Conservation (phyloP, 371 early-diverging fungal species). For the Rhizomucor pusillus region DNA sequence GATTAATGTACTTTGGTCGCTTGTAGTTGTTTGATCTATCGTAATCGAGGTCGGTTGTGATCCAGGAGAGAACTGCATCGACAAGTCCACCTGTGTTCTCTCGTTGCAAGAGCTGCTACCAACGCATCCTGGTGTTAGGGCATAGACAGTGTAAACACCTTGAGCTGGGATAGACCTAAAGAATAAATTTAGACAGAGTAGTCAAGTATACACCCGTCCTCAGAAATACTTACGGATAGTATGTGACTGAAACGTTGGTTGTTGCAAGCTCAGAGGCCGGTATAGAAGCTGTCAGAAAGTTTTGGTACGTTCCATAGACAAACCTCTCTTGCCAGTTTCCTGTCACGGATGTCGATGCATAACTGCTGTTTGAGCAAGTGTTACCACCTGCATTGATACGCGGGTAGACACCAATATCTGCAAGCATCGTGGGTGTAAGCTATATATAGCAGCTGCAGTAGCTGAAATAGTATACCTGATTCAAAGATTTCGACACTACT, state of each 20-base stretch:
- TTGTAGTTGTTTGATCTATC: constrained; percentile 39
- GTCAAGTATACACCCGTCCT: neutral
- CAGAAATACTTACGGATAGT: constrained; percentile 42
- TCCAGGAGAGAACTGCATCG: constrained; percentile 39
- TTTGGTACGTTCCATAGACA: constrained; percentile 39
- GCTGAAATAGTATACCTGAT: constrained; percentile 34
- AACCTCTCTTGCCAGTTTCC: constrained; percentile 36
- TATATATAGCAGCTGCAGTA: neutral
- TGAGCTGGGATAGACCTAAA: constrained; percentile 52
- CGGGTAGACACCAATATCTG: constrained; percentile 51
- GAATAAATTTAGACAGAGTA: neutral
- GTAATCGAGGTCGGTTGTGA: constrained; percentile 24
- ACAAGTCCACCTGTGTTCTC: constrained; percentile 49
- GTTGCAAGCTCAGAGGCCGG: constrained; percentile 33
- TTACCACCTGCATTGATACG: constrained; percentile 21
- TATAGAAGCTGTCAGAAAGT: constrained; percentile 31
- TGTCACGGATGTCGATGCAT: constrained; percentile 19
- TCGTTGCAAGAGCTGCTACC: constrained; percentile 53
- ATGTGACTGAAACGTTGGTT: constrained; percentile 41
- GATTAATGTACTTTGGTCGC: constrained; percentile 42
- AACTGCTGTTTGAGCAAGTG: constrained; percentile 18
- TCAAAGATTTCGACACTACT: constrained; percentile 66
- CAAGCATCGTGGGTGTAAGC: too few species aligned
- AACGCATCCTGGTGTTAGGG: constrained; percentile 68
- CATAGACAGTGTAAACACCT: constrained; percentile 62